These are phyloP conservation scores for Solanum chiquidenum DNA, from an alignment of 257 asterid species.

Conservation along the genomic window DNA sequence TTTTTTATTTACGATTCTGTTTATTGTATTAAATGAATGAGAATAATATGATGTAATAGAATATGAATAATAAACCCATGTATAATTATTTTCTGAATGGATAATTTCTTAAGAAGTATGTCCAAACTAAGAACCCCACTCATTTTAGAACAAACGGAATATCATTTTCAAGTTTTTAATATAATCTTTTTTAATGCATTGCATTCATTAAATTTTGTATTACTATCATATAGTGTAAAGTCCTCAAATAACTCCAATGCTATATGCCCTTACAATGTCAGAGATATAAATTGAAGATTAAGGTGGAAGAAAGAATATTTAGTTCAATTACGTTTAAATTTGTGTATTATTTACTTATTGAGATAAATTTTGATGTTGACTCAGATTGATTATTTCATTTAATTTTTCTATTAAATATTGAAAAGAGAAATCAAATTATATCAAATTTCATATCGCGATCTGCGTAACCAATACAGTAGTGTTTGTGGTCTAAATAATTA, in stretches of 20 bases:
- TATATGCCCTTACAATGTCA: background rate
- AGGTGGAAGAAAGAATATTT: background rate
- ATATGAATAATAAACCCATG: background rate
- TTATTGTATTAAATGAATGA: background rate
- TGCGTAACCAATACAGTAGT: background rate
- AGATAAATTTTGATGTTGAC: background rate
- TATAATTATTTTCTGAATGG: background rate
- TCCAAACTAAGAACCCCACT: background rate
- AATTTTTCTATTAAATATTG: background rate
- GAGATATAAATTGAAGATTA: background rate
- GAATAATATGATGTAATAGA: background rate
- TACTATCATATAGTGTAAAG: background rate
- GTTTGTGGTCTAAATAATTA: background rate
- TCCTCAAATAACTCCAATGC: background rate
- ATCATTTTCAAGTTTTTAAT: background rate
- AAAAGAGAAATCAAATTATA: background rate
- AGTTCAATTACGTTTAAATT: background rate
- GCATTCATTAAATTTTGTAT: background rate
- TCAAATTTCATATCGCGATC: background rate
- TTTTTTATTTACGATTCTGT: background rate
- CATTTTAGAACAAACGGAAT: too few relatives aligned
- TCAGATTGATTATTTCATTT: background rate
- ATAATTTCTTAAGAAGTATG: background rate
- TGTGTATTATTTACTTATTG: background rate
- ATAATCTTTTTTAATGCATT: background rate